These are phyloP conservation scores for Mychonastes homosphaera DNA, from an alignment of 139 green algal genomes.

Conservation along the genomic window DNA sequence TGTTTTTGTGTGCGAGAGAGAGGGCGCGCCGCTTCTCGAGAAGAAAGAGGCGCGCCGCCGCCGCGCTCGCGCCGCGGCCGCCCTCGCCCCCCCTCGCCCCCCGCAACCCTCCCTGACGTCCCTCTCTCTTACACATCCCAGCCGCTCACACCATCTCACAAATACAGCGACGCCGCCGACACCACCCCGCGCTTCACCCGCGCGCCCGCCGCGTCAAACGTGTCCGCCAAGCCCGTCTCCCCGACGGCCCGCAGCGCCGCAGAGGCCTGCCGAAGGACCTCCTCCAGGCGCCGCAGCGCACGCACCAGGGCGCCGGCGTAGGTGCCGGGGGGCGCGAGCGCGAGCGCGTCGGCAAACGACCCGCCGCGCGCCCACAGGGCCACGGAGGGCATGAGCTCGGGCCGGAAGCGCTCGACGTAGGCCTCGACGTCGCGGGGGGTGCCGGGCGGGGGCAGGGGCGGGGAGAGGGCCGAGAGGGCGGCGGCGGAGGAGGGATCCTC, in stretches of 20 bases:
- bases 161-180: slow-evolving; percentile 87
- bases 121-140: too few species aligned
- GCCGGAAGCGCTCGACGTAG: slow-evolving; percentile 49
- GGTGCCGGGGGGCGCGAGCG: slow-evolving; percentile 36
- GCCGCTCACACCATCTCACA: slow-evolving; percentile 23
- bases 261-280: slow-evolving; percentile 66
- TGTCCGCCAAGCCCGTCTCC: slow-evolving; percentile 57
- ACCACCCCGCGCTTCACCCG: slow-evolving; percentile 78
- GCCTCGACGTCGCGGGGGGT: not conserved
- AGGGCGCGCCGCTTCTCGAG: too few species aligned
- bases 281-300: slow-evolving; percentile 59
- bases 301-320: slow-evolving; percentile 72
- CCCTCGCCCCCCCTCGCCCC: too few species aligned
- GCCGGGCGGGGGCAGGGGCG: too few species aligned
- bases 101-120: too few species aligned
- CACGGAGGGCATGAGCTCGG: slow-evolving; percentile 61
- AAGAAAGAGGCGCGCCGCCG: too few species aligned
- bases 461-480: too few species aligned
- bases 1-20: too few species aligned
- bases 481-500: too few species aligned
- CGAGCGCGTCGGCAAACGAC: slow-evolving; percentile 46
- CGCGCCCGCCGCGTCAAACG: slow-evolving; percentile 52
- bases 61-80: too few species aligned
- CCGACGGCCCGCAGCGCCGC: slow-evolving; percentile 51
- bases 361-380: slow-evolving; percentile 49